These are phyloP conservation scores for Caloboletus inedulis DNA, from an alignment of 1,284 basidiomycete species.

Conservation along the genomic window DNA sequence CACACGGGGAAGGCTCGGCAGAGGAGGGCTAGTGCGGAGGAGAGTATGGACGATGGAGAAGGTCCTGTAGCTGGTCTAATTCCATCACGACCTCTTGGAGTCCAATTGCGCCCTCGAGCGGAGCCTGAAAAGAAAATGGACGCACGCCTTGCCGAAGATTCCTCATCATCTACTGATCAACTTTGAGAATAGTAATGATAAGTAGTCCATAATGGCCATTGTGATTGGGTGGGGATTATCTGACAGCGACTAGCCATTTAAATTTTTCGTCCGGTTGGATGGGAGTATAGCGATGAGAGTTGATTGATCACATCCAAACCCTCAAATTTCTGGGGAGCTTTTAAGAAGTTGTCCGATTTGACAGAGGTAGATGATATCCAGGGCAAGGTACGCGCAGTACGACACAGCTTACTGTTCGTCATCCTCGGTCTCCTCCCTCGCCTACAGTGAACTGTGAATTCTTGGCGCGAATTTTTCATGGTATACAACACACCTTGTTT, in stretches of 20 bases:
- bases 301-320: not conserved
- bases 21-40: conserved; percentile 18
- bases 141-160: conserved; percentile 8
- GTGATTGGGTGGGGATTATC: not conserved
- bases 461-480: not conserved
- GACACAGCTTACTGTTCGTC: conserved; percentile 26
- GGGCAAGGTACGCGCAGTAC: conserved; percentile 1
- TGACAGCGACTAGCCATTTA: conserved; percentile 2
- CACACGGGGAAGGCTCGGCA: conserved; percentile 6
- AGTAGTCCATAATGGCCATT: not conserved
- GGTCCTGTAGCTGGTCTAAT: conserved; percentile 4
- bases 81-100: conserved; percentile 26
- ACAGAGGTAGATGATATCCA: not conserved
- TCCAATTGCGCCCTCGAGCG: conserved; percentile 38
- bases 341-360: not conserved
- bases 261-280: not conserved
- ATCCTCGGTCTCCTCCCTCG: conserved; percentile 29
- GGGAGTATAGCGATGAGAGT: not conserved
- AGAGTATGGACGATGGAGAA: conserved; percentile 27
- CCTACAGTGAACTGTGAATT: conserved; percentile 20
- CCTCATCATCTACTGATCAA: conserved; percentile 5
- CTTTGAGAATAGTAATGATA: not conserved
- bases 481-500: conserved; percentile 54
- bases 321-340: conserved; percentile 5
- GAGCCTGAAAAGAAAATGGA: conserved; percentile 29